Conservation (phyloP, 108 stramenopile species). For the Skeletonema grethae region DNA sequence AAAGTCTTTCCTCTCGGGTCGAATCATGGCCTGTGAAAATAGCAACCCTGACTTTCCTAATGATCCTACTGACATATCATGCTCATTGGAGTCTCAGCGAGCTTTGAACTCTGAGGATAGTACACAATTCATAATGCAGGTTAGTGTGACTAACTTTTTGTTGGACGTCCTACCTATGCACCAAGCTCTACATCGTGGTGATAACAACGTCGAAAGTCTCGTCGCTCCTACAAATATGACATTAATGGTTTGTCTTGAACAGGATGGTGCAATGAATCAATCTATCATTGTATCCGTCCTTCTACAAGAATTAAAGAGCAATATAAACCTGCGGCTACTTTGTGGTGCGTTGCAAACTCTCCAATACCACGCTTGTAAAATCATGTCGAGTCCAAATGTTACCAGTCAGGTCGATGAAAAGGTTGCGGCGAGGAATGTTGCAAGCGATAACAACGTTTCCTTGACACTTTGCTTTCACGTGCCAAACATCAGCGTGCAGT, state of each 20-base stretch:
- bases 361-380: slow-evolving; percentile 39
- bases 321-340: slow-evolving; percentile 57
- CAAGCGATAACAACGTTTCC: not conserved
- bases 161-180: slow-evolving; percentile 52
- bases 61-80: slow-evolving; percentile 66
- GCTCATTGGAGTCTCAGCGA: slow-evolving; percentile 25
- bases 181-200: slow-evolving; percentile 24
- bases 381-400: slow-evolving; percentile 1
- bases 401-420: not conserved
- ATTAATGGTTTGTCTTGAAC: slow-evolving; percentile 66
- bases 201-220: slow-evolving; percentile 43
- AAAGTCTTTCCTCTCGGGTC: slow-evolving; percentile 62
- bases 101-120: slow-evolving; percentile 20
- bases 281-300: slow-evolving; percentile 54
- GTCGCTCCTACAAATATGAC: slow-evolving; percentile 59
- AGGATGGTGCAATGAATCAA: slow-evolving; percentile 29
- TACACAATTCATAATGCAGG: slow-evolving; percentile 64
- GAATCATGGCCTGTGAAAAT: slow-evolving; percentile 51
- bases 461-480: slow-evolving; percentile 39
- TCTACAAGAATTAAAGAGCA: slow-evolving; percentile 49
- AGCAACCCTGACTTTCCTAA: slow-evolving; percentile 60
- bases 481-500: slow-evolving; percentile 14
- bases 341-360: slow-evolving; percentile 58
- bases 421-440: not conserved
- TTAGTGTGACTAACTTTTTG: slow-evolving; percentile 53